Evolutionary conservation across 805 yeast species (phyloP).

Genomic region (Komagataella pseudopastoris): DNA sequence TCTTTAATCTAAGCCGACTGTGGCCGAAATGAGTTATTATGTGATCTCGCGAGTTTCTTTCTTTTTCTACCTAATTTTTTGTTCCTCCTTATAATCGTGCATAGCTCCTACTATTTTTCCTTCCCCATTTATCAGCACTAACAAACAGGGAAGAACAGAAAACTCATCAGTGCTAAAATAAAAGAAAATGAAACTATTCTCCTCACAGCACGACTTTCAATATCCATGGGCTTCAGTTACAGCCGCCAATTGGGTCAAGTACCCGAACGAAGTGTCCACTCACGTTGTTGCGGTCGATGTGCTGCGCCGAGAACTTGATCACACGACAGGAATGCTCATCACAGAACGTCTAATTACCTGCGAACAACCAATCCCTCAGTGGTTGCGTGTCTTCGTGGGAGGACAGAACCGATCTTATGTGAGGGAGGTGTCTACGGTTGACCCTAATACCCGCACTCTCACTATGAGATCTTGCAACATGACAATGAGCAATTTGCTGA

Average conservation of each 20-base stretch:
- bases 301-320: constrained; percentile 54
- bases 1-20: no score
- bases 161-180: not conserved
- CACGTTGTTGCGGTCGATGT: constrained; percentile 94
- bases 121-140: constrained; percentile 1
- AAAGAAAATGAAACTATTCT: constrained; percentile 61
- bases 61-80: not conserved
- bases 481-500: constrained; percentile 62
- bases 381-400: constrained; percentile 68
- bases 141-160: not conserved
- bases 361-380: constrained; percentile 71
- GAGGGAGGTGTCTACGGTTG: constrained; percentile 81
- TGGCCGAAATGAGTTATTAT: no score
- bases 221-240: constrained; percentile 93
- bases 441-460: constrained; percentile 46
- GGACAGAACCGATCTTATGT: constrained; percentile 65
- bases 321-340: constrained; percentile 36
- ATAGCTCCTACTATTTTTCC: not conserved
- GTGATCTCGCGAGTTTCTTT: constrained; percentile 1
- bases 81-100: not conserved
- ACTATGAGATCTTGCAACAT: constrained; percentile 75
- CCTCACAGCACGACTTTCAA: constrained; percentile 51
- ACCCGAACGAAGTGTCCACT: constrained; percentile 87
- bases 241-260: constrained; percentile 93
- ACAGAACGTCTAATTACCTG: constrained; percentile 87